These are phyloP conservation scores for Paecilomyces variotii DNA, from an alignment of 2,329 filamentous ascomycete genomes.

Conservation along the genomic window DNA sequence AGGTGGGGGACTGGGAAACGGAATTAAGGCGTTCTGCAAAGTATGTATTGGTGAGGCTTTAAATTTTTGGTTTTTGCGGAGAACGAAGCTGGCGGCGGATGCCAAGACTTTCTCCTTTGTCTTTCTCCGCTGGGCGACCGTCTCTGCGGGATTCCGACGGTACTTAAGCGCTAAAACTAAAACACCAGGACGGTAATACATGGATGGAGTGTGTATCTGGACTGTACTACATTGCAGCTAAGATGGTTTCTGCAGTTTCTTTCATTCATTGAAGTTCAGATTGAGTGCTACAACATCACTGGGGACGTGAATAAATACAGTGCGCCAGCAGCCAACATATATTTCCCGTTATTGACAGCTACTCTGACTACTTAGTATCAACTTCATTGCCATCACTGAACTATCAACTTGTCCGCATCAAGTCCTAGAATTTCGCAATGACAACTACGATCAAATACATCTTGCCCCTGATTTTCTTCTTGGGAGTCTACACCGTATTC, in stretches of 20 bases:
- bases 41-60: constrained; percentile 1
- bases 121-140: no score
- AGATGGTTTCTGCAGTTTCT: neutral
- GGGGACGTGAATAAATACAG: neutral
- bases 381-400: neutral
- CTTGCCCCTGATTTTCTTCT: constrained; percentile 8
- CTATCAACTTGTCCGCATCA: neutral
- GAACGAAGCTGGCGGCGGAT: constrained; percentile 1
- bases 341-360: neutral
- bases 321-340: neutral
- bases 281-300: neutral
- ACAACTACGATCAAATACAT: neutral
- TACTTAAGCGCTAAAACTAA: neutral
- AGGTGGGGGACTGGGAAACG: neutral
- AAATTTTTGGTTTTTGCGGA: constrained; percentile 2
- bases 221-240: neutral
- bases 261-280: neutral
- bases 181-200: neutral
- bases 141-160: neutral
- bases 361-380: neutral
- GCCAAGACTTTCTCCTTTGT: neutral
- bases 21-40: neutral
- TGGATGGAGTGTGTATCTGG: neutral
- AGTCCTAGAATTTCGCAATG: neutral
- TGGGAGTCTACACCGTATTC: constrained; percentile 27